Percentiles rank a stretch among this genome's conserved stretches.
Conservation (phyloP, 2,329 filamentous ascomycete genomes). For the Penicillium decumbens region DNA sequence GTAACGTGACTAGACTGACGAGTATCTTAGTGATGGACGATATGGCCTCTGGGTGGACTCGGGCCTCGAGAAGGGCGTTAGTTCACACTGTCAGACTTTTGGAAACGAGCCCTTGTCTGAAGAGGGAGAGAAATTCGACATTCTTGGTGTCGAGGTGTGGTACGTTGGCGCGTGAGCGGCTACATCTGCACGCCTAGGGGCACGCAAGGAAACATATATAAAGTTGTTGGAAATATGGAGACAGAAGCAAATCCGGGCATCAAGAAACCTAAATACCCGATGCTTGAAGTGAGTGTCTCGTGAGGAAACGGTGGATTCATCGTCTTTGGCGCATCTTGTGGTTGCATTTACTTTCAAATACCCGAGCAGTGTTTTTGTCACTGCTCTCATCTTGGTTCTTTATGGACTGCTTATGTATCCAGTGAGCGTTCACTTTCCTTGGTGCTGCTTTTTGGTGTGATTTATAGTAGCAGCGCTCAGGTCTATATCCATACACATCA, state of each 20-base stretch:
- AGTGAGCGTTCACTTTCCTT: not conserved
- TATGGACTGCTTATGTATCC: not conserved
- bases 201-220: not conserved
- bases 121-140: constrained; percentile 84
- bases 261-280: not conserved
- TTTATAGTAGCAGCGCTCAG: too few species aligned
- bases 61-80: constrained; percentile 75
- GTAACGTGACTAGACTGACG: not conserved
- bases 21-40: constrained; percentile 60
- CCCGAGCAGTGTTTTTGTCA: constrained; percentile 5
- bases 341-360: constrained; percentile 16
- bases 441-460: not conserved
- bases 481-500: too few species aligned
- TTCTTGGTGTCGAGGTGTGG: constrained; percentile 91
- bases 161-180: constrained; percentile 60
- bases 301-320: not conserved
- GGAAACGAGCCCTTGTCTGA: constrained; percentile 92
- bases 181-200: not conserved
- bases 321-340: constrained; percentile 3
- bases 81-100: constrained; percentile 81
- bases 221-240: not conserved
- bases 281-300: not conserved
- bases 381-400: not conserved
- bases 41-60: constrained; percentile 94
- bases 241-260: not conserved